Conservation (phyloP, 108 stramenopile genomes). For the Craspedostauros australis region DNA sequence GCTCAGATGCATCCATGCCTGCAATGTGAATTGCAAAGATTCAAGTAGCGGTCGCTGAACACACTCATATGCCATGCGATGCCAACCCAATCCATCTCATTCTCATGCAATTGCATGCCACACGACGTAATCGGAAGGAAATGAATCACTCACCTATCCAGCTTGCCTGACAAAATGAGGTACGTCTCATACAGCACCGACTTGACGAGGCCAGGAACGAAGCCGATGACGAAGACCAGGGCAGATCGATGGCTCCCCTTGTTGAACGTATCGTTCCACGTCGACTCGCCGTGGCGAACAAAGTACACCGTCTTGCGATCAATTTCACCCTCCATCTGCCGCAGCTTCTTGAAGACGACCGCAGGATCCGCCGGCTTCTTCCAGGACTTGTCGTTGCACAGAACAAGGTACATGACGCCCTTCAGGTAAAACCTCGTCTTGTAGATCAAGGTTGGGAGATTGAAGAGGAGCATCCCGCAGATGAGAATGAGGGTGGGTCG, state of each 20-base stretch:
- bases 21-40: no score
- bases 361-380: slow-evolving; percentile 59
- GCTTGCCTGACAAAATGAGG: slow-evolving; percentile 66
- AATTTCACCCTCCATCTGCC: slow-evolving; percentile 8
- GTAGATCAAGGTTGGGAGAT: slow-evolving; percentile 48
- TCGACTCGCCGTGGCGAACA: slow-evolving; percentile 83
- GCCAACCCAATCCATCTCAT: neutral
- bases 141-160: slow-evolving; percentile 41
- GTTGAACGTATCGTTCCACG: slow-evolving; percentile 88
- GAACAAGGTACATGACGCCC: slow-evolving; percentile 54
- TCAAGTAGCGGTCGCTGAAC: neutral
- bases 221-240: slow-evolving; percentile 55
- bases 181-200: slow-evolving; percentile 62
- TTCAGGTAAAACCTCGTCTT: slow-evolving; percentile 48
- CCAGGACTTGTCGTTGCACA: slow-evolving; percentile 81
- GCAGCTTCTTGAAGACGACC: slow-evolving; percentile 26
- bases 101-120: neutral
- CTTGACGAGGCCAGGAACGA: slow-evolving; percentile 75
- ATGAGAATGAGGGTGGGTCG: slow-evolving; percentile 37
- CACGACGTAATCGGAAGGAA: no score
- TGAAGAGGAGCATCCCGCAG: slow-evolving; percentile 46
- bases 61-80: neutral
- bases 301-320: slow-evolving; percentile 79
- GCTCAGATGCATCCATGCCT: no score
- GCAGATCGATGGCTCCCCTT: slow-evolving; percentile 65